phyloP scores from a whole-genome alignment of 345 rosid genomes.

The Lumnitzera racemosa region DNA sequence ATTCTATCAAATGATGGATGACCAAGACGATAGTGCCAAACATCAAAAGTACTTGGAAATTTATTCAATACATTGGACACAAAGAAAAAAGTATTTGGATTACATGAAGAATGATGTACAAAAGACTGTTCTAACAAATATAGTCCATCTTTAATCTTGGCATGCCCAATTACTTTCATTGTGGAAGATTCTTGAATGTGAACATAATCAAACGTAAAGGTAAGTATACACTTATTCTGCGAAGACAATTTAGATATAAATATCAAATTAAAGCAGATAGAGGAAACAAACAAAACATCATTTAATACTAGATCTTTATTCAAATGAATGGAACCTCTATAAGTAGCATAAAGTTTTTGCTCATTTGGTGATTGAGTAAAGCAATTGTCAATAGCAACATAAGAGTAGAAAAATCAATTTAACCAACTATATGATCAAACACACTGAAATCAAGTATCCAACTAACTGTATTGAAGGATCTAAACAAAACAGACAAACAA shows the following conservation, averaged over 20 bases:
- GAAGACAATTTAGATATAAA: not conserved
- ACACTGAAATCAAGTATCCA: not conserved
- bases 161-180: not conserved
- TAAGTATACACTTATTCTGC: not conserved
- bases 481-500: too few relatives aligned
- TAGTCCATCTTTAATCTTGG: not conserved
- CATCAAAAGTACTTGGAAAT: too few relatives aligned
- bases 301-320: not conserved
- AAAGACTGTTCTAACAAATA: too few relatives aligned
- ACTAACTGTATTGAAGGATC: not conserved
- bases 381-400: not conserved
- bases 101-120: too few relatives aligned
- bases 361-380: not conserved
- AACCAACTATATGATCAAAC: not conserved
- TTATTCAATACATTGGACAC: too few relatives aligned
- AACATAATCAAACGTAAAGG: not conserved
- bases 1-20: too few relatives aligned
- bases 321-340: not conserved
- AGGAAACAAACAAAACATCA: not conserved
- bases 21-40: too few relatives aligned
- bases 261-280: not conserved
- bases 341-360: not conserved
- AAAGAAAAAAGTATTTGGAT: too few relatives aligned
- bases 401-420: not conserved
- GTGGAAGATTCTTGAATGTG: not conserved